Base-by-base conservation (phyloP, 2,329 filamentous ascomycete genomes). In the Monosporascus sp. region DNA sequence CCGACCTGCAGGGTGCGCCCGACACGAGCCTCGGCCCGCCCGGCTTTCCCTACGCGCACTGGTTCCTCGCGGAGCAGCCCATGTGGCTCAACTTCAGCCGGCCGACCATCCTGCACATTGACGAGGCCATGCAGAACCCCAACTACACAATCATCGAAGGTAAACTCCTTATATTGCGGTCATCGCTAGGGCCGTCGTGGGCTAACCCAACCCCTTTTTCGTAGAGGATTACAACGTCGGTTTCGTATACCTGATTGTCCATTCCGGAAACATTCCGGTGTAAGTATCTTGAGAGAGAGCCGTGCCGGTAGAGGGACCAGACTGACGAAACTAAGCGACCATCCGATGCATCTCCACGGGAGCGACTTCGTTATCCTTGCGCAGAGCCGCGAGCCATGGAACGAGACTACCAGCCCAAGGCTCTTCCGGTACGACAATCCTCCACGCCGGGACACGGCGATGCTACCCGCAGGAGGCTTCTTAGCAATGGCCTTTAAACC, bases 291-390 rank as follows among this genome's bases (percentile, higher is more conserved):
- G 22, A 42, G 6, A 9, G 11, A 38, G 34, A 20, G 14, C 14
- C 42, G 20, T 42, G 9, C 34, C n/a, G 18, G 15, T 47, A 64
- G 56, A 57, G 53, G 57, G 25, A 58, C 59, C 38, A 47, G 50
- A 54, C 60, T 24, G 56, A 60, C 27, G 54, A 56, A 24, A 45
- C 8, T 18, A 38, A 62, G 55, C 25, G 61, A 71, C 8, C 75
- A 77, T 56, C 74, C 74, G 0, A 74, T 77, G 61, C 76, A 80
- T 63, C 66, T 80, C 9, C 77, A 80, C 62, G 77, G 77, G 8
- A 76, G 78, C 56, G 72, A 78, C 49, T 79, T 80, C 64, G 72
- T 69, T 53, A 63, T 79, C 14, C 58, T 79, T 5, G 65, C 67
- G 15, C 55, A 70, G 64, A 60, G 61, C 42, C 41, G 18, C 7